Evolutionary conservation across 2,329 filamentous ascomycete species (phyloP).

Genomic region (Claviceps sp.): DNA sequence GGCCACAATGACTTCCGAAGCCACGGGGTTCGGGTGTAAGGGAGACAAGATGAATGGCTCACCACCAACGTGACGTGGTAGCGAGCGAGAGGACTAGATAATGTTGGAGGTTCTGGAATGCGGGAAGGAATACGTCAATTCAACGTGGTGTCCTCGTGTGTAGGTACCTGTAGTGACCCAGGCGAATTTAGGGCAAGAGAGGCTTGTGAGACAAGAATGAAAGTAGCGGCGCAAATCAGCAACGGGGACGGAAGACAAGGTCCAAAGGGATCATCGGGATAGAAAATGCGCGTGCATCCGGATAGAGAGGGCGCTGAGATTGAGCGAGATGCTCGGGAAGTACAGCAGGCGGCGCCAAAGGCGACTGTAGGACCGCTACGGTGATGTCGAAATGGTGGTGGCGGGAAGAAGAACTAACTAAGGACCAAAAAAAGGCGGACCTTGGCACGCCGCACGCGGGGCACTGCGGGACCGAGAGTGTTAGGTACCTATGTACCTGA

Average conservation of each 20-base stretch:
- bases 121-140: neutral
- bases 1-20: slow-evolving; percentile 31
- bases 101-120: neutral
- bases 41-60: slow-evolving; percentile 34
- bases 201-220: neutral
- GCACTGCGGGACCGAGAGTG: neutral
- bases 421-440: neutral
- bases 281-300: slow-evolving; percentile 1
- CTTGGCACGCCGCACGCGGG: neutral
- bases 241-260: neutral
- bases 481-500: no score
- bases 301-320: neutral
- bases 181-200: neutral
- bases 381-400: slow-evolving; percentile 21
- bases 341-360: neutral
- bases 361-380: slow-evolving; percentile 1
- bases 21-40: slow-evolving; percentile 21
- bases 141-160: neutral
- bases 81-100: neutral
- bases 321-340: neutral
- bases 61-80: slow-evolving; percentile 27
- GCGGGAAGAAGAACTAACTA: slow-evolving; percentile 11
- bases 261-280: slow-evolving; percentile 1
- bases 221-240: neutral
- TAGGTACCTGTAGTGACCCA: neutral